Conservation (phyloP, 2,329 filamentous ascomycete species). For the Neophaeococcomyces mojaviensis region DNA sequence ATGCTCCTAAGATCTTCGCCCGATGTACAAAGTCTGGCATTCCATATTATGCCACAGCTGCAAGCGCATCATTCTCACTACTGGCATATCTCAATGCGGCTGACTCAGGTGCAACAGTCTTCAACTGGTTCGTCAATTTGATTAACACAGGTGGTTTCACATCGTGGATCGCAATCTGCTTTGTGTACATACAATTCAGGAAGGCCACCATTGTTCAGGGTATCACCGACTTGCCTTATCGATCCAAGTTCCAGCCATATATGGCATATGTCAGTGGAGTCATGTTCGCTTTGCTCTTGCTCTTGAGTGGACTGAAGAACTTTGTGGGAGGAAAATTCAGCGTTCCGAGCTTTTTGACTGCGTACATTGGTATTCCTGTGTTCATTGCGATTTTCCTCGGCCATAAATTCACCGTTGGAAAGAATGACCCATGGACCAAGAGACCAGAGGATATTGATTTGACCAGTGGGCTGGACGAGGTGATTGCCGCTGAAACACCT, state of each 20-base stretch:
- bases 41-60: slow-evolving; percentile 53
- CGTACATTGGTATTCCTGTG: slow-evolving; percentile 59
- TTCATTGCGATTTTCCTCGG: slow-evolving; percentile 50
- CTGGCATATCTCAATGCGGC: slow-evolving; percentile 63
- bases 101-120: slow-evolving; percentile 51
- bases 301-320: slow-evolving; percentile 69
- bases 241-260: slow-evolving; percentile 54
- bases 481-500: slow-evolving; percentile 40
- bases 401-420: slow-evolving; percentile 41
- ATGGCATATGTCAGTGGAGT: slow-evolving; percentile 55
- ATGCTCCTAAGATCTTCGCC: slow-evolving; percentile 53
- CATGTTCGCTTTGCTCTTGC: slow-evolving; percentile 52
- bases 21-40: slow-evolving; percentile 55
- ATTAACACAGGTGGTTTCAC: slow-evolving; percentile 61
- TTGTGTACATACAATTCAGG: slow-evolving; percentile 54
- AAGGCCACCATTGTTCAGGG: slow-evolving; percentile 41
- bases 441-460: slow-evolving; percentile 45
- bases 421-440: slow-evolving; percentile 49
- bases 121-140: slow-evolving; percentile 67
- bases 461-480: slow-evolving; percentile 46
- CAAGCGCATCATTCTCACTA: slow-evolving; percentile 52
- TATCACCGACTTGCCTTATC: slow-evolving; percentile 47
- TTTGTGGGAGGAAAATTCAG: slow-evolving; percentile 63
- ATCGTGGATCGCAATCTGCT: slow-evolving; percentile 59
- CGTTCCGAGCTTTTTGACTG: slow-evolving; percentile 55